Conservation (phyloP, 129 eudicot genomes). For the Deinandra increscens region DNA sequence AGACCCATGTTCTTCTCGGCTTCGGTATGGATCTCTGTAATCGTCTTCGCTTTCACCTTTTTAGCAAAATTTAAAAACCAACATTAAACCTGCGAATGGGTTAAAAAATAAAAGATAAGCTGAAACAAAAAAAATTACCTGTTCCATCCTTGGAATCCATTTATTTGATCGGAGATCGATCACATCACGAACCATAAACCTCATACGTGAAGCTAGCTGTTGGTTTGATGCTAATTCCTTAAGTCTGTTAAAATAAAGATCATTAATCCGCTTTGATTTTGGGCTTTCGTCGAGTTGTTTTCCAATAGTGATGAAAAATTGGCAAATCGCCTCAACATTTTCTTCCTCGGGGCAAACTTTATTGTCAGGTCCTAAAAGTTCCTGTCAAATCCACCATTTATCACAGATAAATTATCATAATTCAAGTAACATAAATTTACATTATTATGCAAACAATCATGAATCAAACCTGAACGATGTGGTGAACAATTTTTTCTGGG, state of each 20-base stretch:
- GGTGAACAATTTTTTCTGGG: constrained; percentile 85
- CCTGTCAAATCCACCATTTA: constrained; percentile 35
- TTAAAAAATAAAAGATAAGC: background rate
- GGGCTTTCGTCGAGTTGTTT: constrained; percentile 76
- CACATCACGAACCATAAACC: constrained; percentile 80
- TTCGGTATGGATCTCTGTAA: constrained; percentile 75
- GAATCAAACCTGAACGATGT: constrained; percentile 72
- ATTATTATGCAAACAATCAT: background rate
- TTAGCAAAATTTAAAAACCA: background rate
- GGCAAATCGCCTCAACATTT: constrained; percentile 86
- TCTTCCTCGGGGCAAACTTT: constrained; percentile 73
- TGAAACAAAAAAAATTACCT: constrained; percentile 37
- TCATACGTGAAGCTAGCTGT: constrained; percentile 56
- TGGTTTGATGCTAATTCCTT: constrained; percentile 57
- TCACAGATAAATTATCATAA: background rate
- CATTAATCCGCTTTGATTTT: constrained; percentile 62
- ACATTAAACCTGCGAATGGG: background rate
- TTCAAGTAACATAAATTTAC: background rate
- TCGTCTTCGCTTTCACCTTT: constrained; percentile 80
- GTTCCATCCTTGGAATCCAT: constrained; percentile 80
- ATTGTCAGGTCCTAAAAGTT: constrained; percentile 67
- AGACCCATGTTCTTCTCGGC: constrained; percentile 76
- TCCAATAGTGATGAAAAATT: constrained; percentile 71
- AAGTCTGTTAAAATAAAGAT: constrained; percentile 55
- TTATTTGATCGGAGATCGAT: constrained; percentile 59